Percentiles rank a stretch among this genome's conserved stretches.
phyloP scores from a whole-genome alignment of 257 asterid genomes.

The Nicotiana undulata region DNA sequence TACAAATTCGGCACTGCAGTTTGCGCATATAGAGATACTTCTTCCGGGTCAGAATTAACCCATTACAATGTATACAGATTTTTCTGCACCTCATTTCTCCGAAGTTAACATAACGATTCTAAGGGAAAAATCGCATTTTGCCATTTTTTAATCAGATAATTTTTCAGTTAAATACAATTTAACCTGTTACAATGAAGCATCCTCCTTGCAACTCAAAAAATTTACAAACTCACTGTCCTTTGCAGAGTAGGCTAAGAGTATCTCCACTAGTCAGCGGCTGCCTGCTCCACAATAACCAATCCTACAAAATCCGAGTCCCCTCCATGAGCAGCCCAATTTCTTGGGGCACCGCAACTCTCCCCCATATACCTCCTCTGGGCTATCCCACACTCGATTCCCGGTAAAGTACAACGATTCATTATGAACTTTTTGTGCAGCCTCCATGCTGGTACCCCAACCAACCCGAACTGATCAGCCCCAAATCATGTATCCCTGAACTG shows the following conservation, averaged over 20 bases:
- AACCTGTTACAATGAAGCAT: too few species aligned
- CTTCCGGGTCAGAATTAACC: background rate
- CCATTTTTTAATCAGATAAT: background rate
- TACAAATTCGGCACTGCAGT: background rate
- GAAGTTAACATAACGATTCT: background rate
- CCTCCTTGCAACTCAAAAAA: conserved; percentile 76
- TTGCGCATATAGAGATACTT: background rate
- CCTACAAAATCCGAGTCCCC: conserved; percentile 35
- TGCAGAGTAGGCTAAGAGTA: conserved; percentile 47
- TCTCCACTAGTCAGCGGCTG: conserved; percentile 45
- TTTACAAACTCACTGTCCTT: conserved; percentile 66
- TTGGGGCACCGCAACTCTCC: conserved; percentile 49
- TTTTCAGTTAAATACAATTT: background rate
- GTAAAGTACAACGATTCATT: conserved; percentile 22
- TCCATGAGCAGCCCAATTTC: conserved; percentile 57
- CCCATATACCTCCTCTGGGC: conserved; percentile 45
- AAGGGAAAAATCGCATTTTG: background rate
- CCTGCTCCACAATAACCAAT: conserved; percentile 51
- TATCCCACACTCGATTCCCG: conserved; percentile 48
- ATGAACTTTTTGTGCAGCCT: conserved; percentile 42
- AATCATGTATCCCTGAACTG: conserved; percentile 49
- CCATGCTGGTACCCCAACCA: conserved; percentile 41
- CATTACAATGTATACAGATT: background rate
- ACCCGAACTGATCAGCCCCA: conserved; percentile 58
- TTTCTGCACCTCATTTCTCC: background rate